Base-by-base conservation (phyloP, 1,284 basidiomycete species). In the Hymenochaete sp. region DNA sequence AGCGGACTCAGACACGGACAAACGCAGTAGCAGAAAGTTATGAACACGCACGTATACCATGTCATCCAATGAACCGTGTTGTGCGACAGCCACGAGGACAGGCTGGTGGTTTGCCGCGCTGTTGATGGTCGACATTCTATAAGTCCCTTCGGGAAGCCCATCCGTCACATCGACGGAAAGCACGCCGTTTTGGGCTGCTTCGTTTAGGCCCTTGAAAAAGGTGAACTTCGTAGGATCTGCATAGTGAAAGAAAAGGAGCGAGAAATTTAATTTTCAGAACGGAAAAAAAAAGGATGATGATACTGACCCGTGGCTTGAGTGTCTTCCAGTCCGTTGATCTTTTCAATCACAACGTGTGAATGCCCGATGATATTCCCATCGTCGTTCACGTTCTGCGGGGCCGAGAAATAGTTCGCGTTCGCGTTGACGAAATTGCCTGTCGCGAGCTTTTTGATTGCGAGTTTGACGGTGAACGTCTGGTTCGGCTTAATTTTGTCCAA, bases 121-220 rank as follows among this genome's bases (percentile, higher is more conserved):
- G 58, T 73, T 75, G 61, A 77, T 75, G 18, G 63, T 63, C 33
- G 69, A 70, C 45, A 79, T 55, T 52, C 69, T 67, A 62, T 80
- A 81, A n/a, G 58, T 53, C 21, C 79, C 79, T 22, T 65, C 67
- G 21, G 73, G 66, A 11, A 82, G 67, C 48, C 79, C 79, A 24
- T 61, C 62, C 2, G 62, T 59, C 21, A 82, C 72, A 18, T 61
- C 61, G 8, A 67, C 67, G 32, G 64, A 64, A 26, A 80, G 62
- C 7, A 72, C 55, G 22, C 77, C 77, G 48, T 68, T 66, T 26
- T 55, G 54, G 25, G 62, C 63, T 8, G 66, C 64, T 19, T 57
- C 63, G 55, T 77, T 72, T 31, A 77, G 52, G 35, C 76, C 78
- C 64, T 77, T 75, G 75, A 79, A 82, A 65, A 79, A 81, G 3